Evolutionary conservation across 1,284 basidiomycete species (phyloP).

Genomic region (Leucocoprinus gongylophorus): DNA sequence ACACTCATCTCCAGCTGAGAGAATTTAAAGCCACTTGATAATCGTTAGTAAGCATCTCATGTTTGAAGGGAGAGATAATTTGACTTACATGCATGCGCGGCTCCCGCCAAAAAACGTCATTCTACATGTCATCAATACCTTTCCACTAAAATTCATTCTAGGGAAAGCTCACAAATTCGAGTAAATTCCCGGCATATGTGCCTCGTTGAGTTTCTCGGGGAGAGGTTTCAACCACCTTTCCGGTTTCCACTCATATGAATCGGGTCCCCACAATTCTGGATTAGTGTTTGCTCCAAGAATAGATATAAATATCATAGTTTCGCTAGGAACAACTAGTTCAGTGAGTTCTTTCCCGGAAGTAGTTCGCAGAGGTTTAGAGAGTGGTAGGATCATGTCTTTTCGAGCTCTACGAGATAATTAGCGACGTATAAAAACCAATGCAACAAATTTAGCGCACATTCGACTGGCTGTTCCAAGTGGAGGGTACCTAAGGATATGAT

Average conservation of each 20-base stretch:
- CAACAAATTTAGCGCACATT: constrained; percentile 11
- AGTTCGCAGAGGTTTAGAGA: constrained; percentile 23
- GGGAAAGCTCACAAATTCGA: constrained; percentile 13
- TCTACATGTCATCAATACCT: constrained; percentile 13
- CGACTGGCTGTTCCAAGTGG: constrained; percentile 4
- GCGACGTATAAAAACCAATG: neutral
- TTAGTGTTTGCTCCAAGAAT: constrained; percentile 36
- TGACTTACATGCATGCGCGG: constrained; percentile 29
- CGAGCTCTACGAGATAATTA: constrained; percentile 15
- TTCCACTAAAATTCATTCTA: neutral
- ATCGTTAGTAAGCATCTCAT: neutral
- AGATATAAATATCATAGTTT: constrained; percentile 34
- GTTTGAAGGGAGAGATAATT: neutral
- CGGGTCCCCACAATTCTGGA: constrained; percentile 22
- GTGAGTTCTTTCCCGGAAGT: constrained; percentile 22
- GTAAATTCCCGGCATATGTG: constrained; percentile 27
- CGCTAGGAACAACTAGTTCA: constrained; percentile 25
- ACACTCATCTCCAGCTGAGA: constrained; percentile 26
- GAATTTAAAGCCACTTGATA: constrained; percentile 25
- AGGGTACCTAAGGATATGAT: constrained; percentile 19
- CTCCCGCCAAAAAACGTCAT: constrained; percentile 39
- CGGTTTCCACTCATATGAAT: constrained; percentile 26
- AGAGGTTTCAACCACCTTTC: constrained; percentile 32
- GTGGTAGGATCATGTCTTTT: constrained; percentile 23
- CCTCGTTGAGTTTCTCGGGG: constrained; percentile 19